These are phyloP conservation scores for Phytophthora citrophthora DNA, from an alignment of 352 stramenopile species.

Conservation along the genomic window DNA sequence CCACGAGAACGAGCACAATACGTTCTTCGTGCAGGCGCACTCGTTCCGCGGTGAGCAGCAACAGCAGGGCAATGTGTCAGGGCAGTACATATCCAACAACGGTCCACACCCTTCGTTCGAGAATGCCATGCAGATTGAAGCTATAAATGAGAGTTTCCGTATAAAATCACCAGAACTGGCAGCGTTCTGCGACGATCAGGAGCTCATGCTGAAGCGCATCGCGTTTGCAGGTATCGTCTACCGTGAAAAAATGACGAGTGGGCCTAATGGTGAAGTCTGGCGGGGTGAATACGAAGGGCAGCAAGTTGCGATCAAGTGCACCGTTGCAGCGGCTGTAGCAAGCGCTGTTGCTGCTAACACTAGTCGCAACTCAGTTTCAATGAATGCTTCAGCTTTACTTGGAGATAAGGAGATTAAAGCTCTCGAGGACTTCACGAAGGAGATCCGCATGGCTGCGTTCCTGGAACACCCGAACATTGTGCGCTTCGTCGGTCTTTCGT, in stretches of 20 bases:
- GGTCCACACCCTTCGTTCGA: constrained; percentile 27
- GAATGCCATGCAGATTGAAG: constrained; percentile 37
- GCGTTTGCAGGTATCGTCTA: constrained; percentile 39
- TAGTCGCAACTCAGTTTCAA: constrained; percentile 9
- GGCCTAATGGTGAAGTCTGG: constrained; percentile 64
- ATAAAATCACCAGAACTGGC: constrained; percentile 34
- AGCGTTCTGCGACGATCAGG: constrained; percentile 44
- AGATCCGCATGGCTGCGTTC: constrained; percentile 55
- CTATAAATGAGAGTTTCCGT: constrained; percentile 41
- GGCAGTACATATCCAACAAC: constrained; percentile 30
- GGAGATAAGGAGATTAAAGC: constrained; percentile 38
- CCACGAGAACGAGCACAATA: constrained; percentile 32
- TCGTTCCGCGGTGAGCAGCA: constrained; percentile 16
- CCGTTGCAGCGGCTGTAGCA: constrained; percentile 20
- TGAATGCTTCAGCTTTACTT: constrained; percentile 27
- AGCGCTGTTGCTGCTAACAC: constrained; percentile 9
- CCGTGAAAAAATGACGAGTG: constrained; percentile 33
- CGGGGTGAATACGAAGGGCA: constrained; percentile 52
- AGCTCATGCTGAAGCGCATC: constrained; percentile 48
- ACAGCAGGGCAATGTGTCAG: constrained; percentile 10
- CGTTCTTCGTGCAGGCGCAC: constrained; percentile 34
- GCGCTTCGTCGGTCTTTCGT: constrained; percentile 55
- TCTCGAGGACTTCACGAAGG: constrained; percentile 45
- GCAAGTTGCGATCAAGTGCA: constrained; percentile 63
- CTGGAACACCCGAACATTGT: constrained; percentile 64